Evolutionary conservation across 78 protist genomes (phyloP).

Genomic region (Protostelium mycophagum): DNA sequence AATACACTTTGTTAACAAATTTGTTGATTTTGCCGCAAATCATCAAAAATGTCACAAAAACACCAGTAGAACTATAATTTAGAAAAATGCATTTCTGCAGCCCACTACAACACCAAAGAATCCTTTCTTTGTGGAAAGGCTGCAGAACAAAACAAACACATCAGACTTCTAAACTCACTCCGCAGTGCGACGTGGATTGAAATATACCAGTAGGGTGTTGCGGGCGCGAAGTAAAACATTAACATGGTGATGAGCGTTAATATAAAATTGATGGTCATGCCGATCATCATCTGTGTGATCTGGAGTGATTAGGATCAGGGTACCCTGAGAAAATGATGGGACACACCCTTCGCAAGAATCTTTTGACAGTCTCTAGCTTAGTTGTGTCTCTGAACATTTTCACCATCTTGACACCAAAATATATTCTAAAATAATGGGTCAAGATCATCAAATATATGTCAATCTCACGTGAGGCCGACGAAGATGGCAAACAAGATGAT

Average conservation of each 20-base stretch:
- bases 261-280: neutral
- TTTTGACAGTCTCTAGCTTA: neutral
- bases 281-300: neutral
- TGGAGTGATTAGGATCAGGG: neutral
- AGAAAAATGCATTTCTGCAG: too few relatives aligned
- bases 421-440: neutral
- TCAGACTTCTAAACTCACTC: neutral
- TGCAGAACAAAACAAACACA: too few relatives aligned
- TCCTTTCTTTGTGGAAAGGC: too few relatives aligned
- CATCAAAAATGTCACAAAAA: too few relatives aligned
- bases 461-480: neutral
- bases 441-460: neutral
- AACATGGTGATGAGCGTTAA: neutral
- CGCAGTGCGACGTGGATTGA: neutral
- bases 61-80: too few relatives aligned
- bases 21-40: too few relatives aligned
- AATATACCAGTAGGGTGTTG: neutral
- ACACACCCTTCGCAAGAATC: neutral
- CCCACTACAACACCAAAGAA: too few relatives aligned
- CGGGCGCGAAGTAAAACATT: neutral
- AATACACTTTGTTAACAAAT: too few relatives aligned
- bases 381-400: neutral
- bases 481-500: neutral
- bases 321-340: neutral
- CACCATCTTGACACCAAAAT: neutral